phyloP scores from a whole-genome alignment of 768 basidiomycete genomes.

The Austroboletus festivus region DNA sequence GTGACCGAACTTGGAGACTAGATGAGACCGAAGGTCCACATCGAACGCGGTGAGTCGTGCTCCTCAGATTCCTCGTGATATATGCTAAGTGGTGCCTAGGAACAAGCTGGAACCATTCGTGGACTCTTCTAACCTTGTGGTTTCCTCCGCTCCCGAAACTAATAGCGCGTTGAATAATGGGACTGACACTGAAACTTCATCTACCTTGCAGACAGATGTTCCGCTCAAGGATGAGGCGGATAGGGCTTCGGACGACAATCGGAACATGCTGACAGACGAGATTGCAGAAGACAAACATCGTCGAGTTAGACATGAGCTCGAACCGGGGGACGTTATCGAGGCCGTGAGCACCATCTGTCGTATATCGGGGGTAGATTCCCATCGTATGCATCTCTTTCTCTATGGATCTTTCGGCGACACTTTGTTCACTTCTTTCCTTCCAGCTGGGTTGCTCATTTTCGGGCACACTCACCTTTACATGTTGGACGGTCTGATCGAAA shows the following conservation, averaged over 20 bases:
- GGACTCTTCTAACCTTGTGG: conserved; percentile 40
- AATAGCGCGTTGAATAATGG: conserved; percentile 37
- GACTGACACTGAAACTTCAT: conserved; percentile 42
- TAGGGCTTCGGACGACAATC: conserved; percentile 12
- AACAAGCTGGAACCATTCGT: conserved; percentile 72
- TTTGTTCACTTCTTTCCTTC: too few species aligned
- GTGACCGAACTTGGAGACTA: conserved; percentile 61
- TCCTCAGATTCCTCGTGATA: background rate
- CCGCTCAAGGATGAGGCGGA: conserved; percentile 17
- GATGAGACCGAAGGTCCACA: conserved; percentile 93
- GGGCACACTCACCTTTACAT: conserved; percentile 86
- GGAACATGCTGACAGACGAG: conserved; percentile 63
- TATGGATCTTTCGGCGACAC: too few species aligned
- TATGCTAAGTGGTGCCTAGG: conserved; percentile 36
- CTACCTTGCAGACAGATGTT: conserved; percentile 36
- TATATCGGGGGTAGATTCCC: conserved; percentile 88
- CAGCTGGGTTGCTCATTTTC: conserved; percentile 82
- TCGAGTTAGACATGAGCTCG: conserved; percentile 79
- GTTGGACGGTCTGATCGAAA: conserved; percentile 85
- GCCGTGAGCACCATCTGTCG: conserved; percentile 83
- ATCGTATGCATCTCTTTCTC: conserved; percentile 50
- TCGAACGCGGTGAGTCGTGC: conserved; percentile 62
- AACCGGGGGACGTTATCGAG: conserved; percentile 87
- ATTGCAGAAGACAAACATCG: conserved; percentile 87
- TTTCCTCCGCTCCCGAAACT: conserved; percentile 17